Percentiles rank a stretch among this genome's conserved stretches.
These are phyloP conservation scores for Aspergillus cristatus DNA, from an alignment of 495 filamentous ascomycete species.

Conservation along the genomic window DNA sequence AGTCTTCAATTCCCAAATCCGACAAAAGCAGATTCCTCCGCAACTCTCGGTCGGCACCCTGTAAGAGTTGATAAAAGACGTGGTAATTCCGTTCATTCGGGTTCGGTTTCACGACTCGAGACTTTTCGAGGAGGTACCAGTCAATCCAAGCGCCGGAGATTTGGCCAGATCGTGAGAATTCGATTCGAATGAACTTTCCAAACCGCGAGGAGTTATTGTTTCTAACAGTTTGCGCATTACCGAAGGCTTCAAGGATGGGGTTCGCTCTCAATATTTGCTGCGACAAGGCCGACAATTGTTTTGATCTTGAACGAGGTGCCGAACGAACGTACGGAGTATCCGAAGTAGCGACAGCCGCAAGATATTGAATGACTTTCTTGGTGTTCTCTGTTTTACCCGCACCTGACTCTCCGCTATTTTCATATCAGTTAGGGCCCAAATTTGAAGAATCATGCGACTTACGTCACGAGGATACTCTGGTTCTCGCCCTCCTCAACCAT, in stretches of 20 bases:
- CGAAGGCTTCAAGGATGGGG: conserved; percentile 96
- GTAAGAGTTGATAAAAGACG: conserved; percentile 91
- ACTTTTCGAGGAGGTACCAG: conserved; percentile 98
- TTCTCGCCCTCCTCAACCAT: conserved; percentile 91
- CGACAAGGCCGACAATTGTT: conserved; percentile 79
- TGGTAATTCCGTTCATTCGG: conserved; percentile 90
- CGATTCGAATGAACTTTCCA: conserved; percentile 97
- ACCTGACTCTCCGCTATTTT: conserved; percentile 74
- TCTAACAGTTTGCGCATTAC: conserved; percentile 93
- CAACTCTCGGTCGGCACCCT: conserved; percentile 65
- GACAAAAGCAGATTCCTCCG: conserved; percentile 68
- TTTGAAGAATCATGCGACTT: conserved; percentile 14
- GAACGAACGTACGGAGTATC: conserved; percentile 61
- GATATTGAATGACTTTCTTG: conserved; percentile 98
- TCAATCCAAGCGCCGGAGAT: conserved; percentile 96
- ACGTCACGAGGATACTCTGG: conserved; percentile 95
- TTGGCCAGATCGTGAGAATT: conserved; percentile 82
- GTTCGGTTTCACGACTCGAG: conserved; percentile 83
- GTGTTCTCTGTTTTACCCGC: conserved; percentile 99
- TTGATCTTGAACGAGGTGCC: conserved; percentile 19
- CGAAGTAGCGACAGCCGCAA: conserved; percentile 85
- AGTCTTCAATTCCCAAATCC: conserved; percentile 68
- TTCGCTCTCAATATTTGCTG: conserved; percentile 95
- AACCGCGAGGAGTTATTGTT: conserved; percentile 99
- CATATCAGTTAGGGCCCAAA: conserved; percentile 3